A percentile compares a stretch with the other conserved stretches of the same genome.
These are phyloP conservation scores for Coccomyxa sp. DNA, from an alignment of 139 green algal genomes.

Conservation along the genomic window DNA sequence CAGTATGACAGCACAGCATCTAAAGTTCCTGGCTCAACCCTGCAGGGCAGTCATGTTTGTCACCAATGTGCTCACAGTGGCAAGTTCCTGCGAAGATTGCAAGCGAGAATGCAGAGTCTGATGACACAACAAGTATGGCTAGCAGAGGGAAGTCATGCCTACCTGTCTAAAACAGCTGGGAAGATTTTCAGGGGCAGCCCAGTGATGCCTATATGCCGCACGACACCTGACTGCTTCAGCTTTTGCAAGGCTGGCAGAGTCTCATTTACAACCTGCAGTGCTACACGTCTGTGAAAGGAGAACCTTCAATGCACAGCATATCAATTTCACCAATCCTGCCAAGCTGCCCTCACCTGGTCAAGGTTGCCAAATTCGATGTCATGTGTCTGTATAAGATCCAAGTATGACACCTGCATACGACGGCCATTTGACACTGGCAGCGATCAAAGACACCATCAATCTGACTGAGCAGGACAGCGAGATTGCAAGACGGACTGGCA, in stretches of 20 bases:
- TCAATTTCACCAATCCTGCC: background rate
- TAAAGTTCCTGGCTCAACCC: conserved; percentile 55
- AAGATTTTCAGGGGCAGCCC: conserved; percentile 83
- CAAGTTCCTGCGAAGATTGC: too few relatives aligned
- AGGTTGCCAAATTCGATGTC: conserved; percentile 93
- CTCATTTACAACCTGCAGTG: conserved; percentile 71
- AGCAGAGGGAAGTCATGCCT: background rate
- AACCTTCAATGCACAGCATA: too few relatives aligned
- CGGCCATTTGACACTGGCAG: too few relatives aligned
- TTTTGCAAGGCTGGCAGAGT: conserved; percentile 82
- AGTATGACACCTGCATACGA: conserved; percentile 54
- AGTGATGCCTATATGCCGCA: conserved; percentile 87
- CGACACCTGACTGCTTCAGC: conserved; percentile 74
- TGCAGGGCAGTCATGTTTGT: conserved; percentile 14
- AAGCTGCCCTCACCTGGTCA: conserved; percentile 55
- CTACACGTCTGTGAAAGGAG: too few relatives aligned
- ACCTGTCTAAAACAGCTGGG: conserved; percentile 72
- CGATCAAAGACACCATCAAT: too few relatives aligned
- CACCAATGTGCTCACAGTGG: background rate
- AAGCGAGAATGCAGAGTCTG: background rate
- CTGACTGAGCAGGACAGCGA: too few relatives aligned
- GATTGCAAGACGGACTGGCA: too few relatives aligned
- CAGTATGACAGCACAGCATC: conserved; percentile 92
- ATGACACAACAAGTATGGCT: background rate
- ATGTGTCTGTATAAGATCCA: conserved; percentile 92